Evolutionary conservation across 139 green algal genomes (phyloP).

Genomic region (Yamagishiella unicocca): DNA sequence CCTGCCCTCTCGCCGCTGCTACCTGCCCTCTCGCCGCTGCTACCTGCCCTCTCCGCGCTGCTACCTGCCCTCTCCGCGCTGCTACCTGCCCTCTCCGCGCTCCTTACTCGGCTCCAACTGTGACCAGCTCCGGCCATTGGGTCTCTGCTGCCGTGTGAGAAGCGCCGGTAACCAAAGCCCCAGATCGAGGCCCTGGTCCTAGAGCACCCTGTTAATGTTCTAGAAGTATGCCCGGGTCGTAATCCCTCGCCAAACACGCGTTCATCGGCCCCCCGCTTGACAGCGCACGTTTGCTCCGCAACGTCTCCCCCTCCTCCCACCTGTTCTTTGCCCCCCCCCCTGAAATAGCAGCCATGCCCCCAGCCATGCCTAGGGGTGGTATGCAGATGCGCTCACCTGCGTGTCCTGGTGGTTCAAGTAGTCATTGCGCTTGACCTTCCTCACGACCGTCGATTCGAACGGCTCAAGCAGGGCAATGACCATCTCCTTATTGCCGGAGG

Average conservation of each 20-base stretch:
- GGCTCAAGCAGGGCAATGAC: conserved; percentile 32
- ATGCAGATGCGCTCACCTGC: conserved; percentile 15
- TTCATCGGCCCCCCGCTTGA: no score
- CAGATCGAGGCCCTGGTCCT: no score
- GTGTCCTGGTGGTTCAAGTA: conserved; percentile 35
- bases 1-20: no score
- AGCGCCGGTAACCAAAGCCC: no score
- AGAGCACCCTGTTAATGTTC: not conserved
- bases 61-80: no score
- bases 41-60: no score
- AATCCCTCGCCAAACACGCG: not conserved
- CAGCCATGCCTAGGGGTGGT: not conserved
- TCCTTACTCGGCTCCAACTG: no score
- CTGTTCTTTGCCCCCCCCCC: not conserved
- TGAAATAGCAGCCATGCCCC: not conserved
- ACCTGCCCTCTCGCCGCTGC: no score
- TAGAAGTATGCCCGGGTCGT: not conserved
- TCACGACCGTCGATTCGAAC: not conserved
- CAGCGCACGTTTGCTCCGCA: no score
- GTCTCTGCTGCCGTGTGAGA: no score
- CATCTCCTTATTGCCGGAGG: conserved; percentile 16
- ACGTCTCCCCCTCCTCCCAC: not conserved
- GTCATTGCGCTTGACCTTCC: conserved; percentile 20
- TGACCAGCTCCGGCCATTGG: no score
- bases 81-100: no score